phyloP scores from a whole-genome alignment of 148 eudicot species.

The Amaranthus hypochondriacus region DNA sequence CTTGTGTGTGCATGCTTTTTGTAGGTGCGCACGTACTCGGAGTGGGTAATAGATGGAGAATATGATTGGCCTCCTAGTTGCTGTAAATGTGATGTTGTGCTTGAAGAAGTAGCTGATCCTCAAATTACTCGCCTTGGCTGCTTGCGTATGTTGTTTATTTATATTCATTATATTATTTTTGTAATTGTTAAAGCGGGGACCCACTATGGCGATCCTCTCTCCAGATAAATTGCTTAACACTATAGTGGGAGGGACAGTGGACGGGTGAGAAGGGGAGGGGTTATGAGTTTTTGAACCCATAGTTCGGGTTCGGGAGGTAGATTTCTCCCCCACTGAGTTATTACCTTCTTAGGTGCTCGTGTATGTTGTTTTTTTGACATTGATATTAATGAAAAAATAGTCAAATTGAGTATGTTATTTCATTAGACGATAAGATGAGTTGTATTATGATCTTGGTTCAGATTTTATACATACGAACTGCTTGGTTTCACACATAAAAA shows the following conservation, averaged over 20 bases:
- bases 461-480: constrained; percentile 90
- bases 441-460: constrained; percentile 35
- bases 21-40: constrained; percentile 86
- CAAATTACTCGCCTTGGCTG: constrained; percentile 92
- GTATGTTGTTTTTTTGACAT: not conserved
- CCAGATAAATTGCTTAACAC: no score
- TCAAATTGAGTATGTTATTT: not conserved
- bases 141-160: constrained; percentile 65
- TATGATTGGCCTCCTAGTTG: constrained; percentile 98
- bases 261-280: no score
- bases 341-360: no score
- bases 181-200: no score
- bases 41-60: constrained; percentile 99
- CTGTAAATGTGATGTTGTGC: constrained; percentile 63
- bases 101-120: constrained; percentile 59
- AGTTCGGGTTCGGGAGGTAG: no score
- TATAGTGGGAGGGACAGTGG: no score
- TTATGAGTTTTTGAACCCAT: no score
- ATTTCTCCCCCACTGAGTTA: no score
- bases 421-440: constrained; percentile 3
- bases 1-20: not conserved
- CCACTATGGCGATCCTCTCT: no score
- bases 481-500: constrained; percentile 74
- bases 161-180: no score
- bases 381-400: not conserved